Evolutionary conservation across 169 alveolate genomes (phyloP).

Genomic region (Cryptosporidium viatorum): DNA sequence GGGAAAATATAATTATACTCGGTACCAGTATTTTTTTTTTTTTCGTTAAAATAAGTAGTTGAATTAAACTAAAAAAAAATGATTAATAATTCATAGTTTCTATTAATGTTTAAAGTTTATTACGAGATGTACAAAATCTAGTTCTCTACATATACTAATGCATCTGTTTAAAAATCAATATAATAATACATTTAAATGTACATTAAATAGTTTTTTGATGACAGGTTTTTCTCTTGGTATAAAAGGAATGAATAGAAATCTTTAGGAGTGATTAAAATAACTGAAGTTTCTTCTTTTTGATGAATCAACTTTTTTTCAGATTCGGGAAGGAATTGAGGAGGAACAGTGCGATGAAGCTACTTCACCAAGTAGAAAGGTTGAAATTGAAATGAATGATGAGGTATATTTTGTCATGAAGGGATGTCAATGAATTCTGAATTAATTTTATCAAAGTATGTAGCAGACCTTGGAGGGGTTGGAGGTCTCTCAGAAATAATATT

Average conservation of each 20-base stretch:
- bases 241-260: background rate
- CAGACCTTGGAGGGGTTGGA: constrained; percentile 74
- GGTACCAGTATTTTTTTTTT: background rate
- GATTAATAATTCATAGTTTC: background rate
- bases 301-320: no score
- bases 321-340: background rate
- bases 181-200: background rate
- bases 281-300: background rate
- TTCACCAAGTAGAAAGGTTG: background rate
- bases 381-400: background rate
- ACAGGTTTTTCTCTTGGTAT: background rate
- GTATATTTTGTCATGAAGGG: background rate
- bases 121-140: background rate
- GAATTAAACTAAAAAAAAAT: no score
- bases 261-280: no score
- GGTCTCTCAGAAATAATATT: constrained; percentile 65
- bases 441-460: constrained; percentile 57
- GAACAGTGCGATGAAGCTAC: no score
- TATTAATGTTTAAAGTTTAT: background rate
- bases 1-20: background rate
- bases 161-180: background rate
- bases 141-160: background rate
- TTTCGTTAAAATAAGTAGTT: no score
- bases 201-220: background rate
- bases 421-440: constrained; percentile 36